phyloP scores from a whole-genome alignment of 768 basidiomycete genomes.

The Rhizopogon vinicolor region DNA sequence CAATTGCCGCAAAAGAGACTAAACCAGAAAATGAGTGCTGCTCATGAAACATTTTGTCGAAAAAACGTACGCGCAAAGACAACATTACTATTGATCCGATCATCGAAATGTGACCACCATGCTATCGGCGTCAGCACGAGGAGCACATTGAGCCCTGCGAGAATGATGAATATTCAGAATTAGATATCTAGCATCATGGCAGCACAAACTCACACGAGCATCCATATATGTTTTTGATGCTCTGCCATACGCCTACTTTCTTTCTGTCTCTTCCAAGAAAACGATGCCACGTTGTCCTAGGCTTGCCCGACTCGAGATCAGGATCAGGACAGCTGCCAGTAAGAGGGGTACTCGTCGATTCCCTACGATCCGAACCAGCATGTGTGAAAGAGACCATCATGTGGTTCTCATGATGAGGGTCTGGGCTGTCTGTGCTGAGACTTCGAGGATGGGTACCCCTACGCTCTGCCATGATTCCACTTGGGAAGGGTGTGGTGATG shows the following conservation, averaged over 20 bases:
- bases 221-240: constrained; percentile 39
- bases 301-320: not conserved
- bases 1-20: constrained; percentile 65
- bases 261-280: constrained; percentile 32
- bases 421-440: not conserved
- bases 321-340: not conserved
- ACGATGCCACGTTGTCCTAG: constrained; percentile 4
- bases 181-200: not conserved
- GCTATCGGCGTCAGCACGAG: constrained; percentile 55
- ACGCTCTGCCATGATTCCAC: constrained; percentile 1
- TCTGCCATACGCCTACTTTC: constrained; percentile 38
- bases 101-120: constrained; percentile 51
- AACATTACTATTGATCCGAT: constrained; percentile 15
- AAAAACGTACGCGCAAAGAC: constrained; percentile 43
- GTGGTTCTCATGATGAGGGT: not conserved
- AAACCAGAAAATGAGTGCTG: not conserved
- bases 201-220: constrained; percentile 45
- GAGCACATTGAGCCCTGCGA: constrained; percentile 54
- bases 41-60: not conserved
- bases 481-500: not conserved
- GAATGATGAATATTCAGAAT: not conserved
- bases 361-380: not conserved
- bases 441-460: not conserved
- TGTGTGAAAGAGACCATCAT: not conserved
- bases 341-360: too few relatives aligned